Evolutionary conservation across 2,329 filamentous ascomycete species (phyloP).

Genomic region (Ophiostoma triangulosporum): DNA sequence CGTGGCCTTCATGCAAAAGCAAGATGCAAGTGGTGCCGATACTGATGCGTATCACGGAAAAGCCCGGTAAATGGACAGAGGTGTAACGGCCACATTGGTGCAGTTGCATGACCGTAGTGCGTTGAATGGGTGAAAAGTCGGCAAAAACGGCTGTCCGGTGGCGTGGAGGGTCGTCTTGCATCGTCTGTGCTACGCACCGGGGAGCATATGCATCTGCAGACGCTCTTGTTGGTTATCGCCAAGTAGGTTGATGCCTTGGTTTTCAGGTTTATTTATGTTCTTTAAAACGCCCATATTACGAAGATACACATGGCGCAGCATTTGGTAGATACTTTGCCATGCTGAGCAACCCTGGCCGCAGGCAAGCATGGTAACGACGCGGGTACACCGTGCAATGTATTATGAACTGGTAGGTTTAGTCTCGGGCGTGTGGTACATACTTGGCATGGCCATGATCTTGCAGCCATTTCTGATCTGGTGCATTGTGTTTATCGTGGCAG

Average conservation of each 20-base stretch:
- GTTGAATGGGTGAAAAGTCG: neutral
- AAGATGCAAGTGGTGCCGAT: constrained; percentile 3
- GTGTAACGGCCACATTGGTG: neutral
- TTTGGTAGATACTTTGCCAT: no score
- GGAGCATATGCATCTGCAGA: neutral
- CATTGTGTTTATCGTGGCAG: neutral
- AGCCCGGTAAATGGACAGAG: neutral
- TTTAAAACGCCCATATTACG: no score
- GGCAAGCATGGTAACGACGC: no score
- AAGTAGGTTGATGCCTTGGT: neutral
- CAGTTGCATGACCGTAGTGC: neutral
- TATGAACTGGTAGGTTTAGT: neutral
- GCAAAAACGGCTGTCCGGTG: neutral
- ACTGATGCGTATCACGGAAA: neutral
- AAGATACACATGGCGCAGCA: no score
- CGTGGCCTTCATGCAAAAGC: constrained; percentile 2
- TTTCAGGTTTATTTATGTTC: neutral
- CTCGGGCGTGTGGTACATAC: neutral
- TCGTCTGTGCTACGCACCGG: neutral
- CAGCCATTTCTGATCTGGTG: neutral
- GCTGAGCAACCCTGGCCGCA: no score
- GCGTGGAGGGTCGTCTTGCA: neutral
- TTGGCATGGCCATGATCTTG: neutral
- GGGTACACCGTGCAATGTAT: no score
- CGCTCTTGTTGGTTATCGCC: neutral